Evolutionary conservation across 257 asterid genomes (phyloP).

Genomic region (Fraxinus cuspidata): DNA sequence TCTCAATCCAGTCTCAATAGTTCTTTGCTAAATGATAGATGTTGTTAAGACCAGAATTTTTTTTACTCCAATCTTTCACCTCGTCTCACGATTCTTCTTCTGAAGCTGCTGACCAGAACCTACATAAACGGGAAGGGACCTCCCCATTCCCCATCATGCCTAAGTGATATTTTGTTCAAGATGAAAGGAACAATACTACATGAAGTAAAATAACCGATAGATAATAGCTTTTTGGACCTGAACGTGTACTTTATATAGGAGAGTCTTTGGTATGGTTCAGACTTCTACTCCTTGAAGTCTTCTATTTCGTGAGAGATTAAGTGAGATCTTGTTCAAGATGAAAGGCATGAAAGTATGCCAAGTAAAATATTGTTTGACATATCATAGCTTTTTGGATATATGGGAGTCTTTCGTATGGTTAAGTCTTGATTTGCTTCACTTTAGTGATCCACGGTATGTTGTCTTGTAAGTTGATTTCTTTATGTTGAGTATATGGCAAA

Average conservation of each 20-base stretch:
- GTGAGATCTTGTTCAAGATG: no score
- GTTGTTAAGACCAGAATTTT: not conserved
- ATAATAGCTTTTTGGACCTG: not conserved
- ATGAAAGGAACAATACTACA: not conserved
- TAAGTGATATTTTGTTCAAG: not conserved
- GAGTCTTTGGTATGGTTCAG: not conserved
- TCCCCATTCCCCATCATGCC: not conserved
- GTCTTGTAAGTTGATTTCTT: conserved; percentile 12
- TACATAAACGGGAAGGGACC: not conserved
- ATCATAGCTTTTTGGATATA: no score
- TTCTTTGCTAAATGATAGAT: not conserved
- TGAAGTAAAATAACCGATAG: not conserved
- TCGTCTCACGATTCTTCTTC: not conserved
- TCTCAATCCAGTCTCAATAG: not conserved
- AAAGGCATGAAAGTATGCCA: no score
- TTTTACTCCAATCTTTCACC: not conserved
- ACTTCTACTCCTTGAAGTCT: no score
- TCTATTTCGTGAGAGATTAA: no score
- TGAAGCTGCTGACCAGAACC: not conserved
- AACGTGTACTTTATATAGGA: no score
- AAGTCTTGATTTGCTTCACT: not conserved
- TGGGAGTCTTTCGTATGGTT: no score
- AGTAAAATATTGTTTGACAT: no score
- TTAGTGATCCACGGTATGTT: not conserved
- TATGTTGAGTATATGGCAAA: conserved; percentile 10